These are phyloP conservation scores for Sclerotinia subarctica DNA, from an alignment of 2,329 filamentous ascomycete genomes.

Conservation along the genomic window DNA sequence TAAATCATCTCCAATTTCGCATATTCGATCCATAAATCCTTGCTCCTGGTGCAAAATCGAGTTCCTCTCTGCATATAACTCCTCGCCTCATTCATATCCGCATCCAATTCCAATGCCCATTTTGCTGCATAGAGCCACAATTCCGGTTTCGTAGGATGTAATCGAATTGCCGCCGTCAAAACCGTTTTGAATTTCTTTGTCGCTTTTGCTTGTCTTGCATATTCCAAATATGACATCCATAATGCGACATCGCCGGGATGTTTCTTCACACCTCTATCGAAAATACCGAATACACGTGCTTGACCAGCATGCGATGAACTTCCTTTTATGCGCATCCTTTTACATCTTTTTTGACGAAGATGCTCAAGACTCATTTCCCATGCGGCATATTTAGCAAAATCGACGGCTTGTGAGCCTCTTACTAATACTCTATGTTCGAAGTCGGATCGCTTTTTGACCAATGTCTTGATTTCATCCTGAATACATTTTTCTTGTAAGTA, in stretches of 20 bases:
- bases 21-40: conserved; percentile 82
- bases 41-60: conserved; percentile 78
- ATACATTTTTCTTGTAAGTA: not conserved
- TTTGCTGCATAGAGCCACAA: conserved; percentile 85
- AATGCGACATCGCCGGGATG: conserved; percentile 78
- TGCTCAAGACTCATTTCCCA: conserved; percentile 69
- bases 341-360: conserved; percentile 77
- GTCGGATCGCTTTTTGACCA: conserved; percentile 86
- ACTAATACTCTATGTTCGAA: conserved; percentile 90
- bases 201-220: conserved; percentile 65
- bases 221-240: conserved; percentile 89
- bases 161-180: conserved; percentile 67
- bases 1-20: conserved; percentile 90
- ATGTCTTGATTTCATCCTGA: conserved; percentile 83
- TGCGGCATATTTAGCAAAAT: conserved; percentile 80
- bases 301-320: conserved; percentile 68
- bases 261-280: conserved; percentile 79
- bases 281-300: conserved; percentile 80
- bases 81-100: conserved; percentile 82
- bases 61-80: conserved; percentile 86
- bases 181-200: conserved; percentile 63
- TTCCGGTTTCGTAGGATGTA: conserved; percentile 79
- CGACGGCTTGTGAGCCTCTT: conserved; percentile 69
- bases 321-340: conserved; percentile 71
- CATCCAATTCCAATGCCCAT: conserved; percentile 70